Percentiles rank a stretch among this genome's conserved stretches.
Evolutionary conservation across 1,284 basidiomycete species (phyloP).

Genomic region (Fistulinella cinereoalba): DNA sequence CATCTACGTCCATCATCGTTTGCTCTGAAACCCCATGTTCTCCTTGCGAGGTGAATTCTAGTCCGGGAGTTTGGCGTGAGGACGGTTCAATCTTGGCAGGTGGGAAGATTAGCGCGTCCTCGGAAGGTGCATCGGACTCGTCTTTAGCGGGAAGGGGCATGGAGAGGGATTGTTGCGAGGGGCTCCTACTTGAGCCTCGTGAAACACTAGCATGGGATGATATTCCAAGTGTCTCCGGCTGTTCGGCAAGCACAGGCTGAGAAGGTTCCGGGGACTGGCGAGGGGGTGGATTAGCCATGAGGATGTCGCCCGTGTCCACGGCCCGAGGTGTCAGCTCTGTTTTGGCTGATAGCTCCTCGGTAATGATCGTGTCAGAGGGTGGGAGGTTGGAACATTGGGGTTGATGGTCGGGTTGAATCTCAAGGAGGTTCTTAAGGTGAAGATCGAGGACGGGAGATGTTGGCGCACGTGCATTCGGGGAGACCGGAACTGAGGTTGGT

Average conservation of each 20-base stretch:
- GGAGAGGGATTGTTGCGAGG: conserved; percentile 8
- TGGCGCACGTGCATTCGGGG: not conserved
- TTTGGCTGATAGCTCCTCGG: conserved; percentile 1
- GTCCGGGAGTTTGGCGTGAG: conserved; percentile 4
- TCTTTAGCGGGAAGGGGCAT: conserved; percentile 1
- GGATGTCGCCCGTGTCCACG: not conserved
- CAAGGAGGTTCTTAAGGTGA: conserved; percentile 5
- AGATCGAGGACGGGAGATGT: conserved; percentile 8
- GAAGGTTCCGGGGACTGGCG: conserved; percentile 2
- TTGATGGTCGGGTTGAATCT: conserved; percentile 1
- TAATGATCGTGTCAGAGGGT: conserved; percentile 1
- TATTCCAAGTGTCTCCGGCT: not conserved
- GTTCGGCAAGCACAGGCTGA: conserved; percentile 1
- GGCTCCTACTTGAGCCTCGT: conserved; percentile 8
- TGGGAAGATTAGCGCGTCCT: not conserved
- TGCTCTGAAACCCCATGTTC: conserved; percentile 9
- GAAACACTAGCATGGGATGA: not conserved
- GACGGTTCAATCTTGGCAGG: not conserved
- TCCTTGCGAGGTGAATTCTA: not conserved
- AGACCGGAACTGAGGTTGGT: not conserved
- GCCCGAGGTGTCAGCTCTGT: not conserved
- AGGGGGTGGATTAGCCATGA: not conserved
- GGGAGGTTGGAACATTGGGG: not conserved
- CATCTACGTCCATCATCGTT: conserved; percentile 61
- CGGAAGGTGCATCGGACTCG: not conserved